phyloP scores from a whole-genome alignment of 2,329 filamentous ascomycete species.

The Fusarium bulbicola region DNA sequence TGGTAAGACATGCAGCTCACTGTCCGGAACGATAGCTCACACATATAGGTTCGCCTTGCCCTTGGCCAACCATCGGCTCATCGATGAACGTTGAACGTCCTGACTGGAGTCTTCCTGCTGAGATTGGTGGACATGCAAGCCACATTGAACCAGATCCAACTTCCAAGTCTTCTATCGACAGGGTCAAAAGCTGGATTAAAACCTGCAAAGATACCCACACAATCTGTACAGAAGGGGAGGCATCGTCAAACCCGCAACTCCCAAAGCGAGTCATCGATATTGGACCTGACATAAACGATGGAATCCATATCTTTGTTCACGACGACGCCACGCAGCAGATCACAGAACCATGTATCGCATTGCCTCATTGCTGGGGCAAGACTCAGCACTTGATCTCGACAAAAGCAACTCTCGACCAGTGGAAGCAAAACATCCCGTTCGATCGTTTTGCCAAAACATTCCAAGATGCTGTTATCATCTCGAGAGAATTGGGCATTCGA shows the following conservation, averaged over 20 bases:
- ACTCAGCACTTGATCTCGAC: slow-evolving; percentile 20
- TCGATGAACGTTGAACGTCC: slow-evolving; percentile 21
- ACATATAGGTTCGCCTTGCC: slow-evolving; percentile 3
- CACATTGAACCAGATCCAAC: slow-evolving; percentile 29
- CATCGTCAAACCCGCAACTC: background rate
- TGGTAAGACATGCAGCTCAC: background rate
- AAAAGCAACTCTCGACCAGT: slow-evolving; percentile 11
- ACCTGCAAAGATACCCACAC: slow-evolving; percentile 21
- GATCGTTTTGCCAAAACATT: slow-evolving; percentile 25
- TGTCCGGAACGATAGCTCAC: background rate
- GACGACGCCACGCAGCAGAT: slow-evolving; percentile 13
- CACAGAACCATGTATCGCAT: slow-evolving; percentile 25
- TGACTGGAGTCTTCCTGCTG: background rate
- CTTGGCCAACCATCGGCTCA: slow-evolving; percentile 34
- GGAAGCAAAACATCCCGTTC: slow-evolving; percentile 35
- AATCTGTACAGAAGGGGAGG: slow-evolving; percentile 25
- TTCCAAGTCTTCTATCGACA: slow-evolving; percentile 12
- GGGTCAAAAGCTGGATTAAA: slow-evolving; percentile 30
- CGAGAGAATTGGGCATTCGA: slow-evolving; percentile 27
- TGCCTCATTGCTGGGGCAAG: slow-evolving; percentile 39
- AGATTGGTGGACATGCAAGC: slow-evolving; percentile 15
- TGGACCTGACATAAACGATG: slow-evolving; percentile 21
- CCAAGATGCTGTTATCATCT: slow-evolving; percentile 28
- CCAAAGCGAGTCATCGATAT: slow-evolving; percentile 36
- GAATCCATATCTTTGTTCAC: slow-evolving; percentile 28